Base-by-base conservation (phyloP, 805 yeast species). In the Candida sanyiensis region DNA sequence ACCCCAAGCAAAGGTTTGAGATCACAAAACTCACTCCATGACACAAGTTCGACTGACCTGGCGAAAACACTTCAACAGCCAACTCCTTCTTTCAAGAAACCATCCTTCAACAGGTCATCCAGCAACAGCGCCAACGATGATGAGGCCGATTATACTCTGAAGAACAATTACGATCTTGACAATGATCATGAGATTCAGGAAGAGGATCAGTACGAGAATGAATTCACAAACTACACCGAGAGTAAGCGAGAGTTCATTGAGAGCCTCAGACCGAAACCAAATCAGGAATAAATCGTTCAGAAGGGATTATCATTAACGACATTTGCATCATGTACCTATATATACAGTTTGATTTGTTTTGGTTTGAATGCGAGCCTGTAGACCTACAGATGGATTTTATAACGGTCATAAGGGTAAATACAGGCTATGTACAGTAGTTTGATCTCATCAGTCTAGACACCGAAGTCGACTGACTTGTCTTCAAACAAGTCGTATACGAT, bases 401-500 rank as follows among this genome's bases (percentile, higher is more conserved):
- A n/a, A n/a, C n/a, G n/a, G n/a, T n/a, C n/a, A n/a, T n/a, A n/a
- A n/a, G n/a, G n/a, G n/a, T n/a, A 28, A 9, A 12, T 28, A 7
- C 5, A 16, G 21, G 3, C 10, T 28, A 20, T 28, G 11, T 7
- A 28, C 17, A 11, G 35, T 21, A 30, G 25, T 18, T n/a, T n/a
- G n/a, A n/a, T n/a, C n/a, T n/a, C n/a, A n/a, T n/a, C n/a, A 33
- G 33, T 34, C 24, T 25, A 53, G 19, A 55, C 57, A 21, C 51
- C 41, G 38, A 55, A 59, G 21, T 59, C 58, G 12, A 57, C 63
- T 19, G 57, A 50, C 3, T 58, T 66, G 51, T 80, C 87, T 6
- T 63, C 63, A 40, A 77, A 51, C 17, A 80, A 61, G 45, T 77
- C 74, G 39, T 70, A 50, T 28, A 56, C 56, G 20, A 70, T 61